Base-by-base conservation (phyloP, 129 eudicot genomes). In the Gnaphalium uliginosum region DNA sequence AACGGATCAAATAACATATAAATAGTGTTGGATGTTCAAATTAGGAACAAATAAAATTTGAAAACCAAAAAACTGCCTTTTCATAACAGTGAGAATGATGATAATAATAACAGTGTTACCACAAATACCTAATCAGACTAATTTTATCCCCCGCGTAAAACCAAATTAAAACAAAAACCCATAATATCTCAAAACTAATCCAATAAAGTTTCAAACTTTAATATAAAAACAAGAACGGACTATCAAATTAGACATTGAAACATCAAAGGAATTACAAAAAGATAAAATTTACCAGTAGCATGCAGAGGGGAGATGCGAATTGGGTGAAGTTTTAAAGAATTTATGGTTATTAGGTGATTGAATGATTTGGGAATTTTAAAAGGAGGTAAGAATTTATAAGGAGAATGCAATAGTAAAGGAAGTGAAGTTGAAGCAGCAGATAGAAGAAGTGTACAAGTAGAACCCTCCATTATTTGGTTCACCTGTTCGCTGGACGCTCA, bases 201-300 rank as follows among this genome's bases (percentile, higher is more conserved):
- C 71, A 76, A 41, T 18, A 5, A 79, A 64, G 6, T 54, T 48
- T 25, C 18, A 19, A 68, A 66, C 18, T 4, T 74, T 18, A 71
- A 8, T 30, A 59, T 15, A 13, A 61, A 18, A 60, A 72, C 64
- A 26, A 25, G 37, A 48, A n/a, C 57, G 68, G 56, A 21, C 67
- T 84, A 66, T 69, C 18, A 21, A 74, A 14, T 4, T 62, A 51
- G 56, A 50, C 65, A 9, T 39, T 56, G 19, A 18, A 66, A 39
- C 22, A 65, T 21, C 8, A 63, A 39, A 0, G 1, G n/a, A 54
- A 18, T 2, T 6, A 68, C 9, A 33, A 26, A 15, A 56, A 54
- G n/a, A 41, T 22, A 51, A 2, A 77, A 19, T 71, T 76, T 86
- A 89, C 96, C 91, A 72, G 87, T 72, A 76, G 81, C 73, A 65